Evolutionary conservation across 2,329 filamentous ascomycete species (phyloP).

Genomic region (Cylindrodendrum hubeiense): DNA sequence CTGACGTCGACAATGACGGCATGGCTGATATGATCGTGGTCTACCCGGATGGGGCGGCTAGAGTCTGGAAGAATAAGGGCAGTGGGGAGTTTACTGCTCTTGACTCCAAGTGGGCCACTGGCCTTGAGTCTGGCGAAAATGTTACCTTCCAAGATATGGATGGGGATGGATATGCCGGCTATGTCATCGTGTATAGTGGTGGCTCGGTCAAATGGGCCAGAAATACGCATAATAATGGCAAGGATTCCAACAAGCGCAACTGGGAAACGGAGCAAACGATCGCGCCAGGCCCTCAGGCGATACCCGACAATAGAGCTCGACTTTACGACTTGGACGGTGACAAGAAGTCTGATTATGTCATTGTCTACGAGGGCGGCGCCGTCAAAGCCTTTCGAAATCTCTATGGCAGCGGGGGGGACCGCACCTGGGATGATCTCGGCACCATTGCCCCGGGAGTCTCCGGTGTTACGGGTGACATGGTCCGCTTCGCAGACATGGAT

Average conservation of each 20-base stretch:
- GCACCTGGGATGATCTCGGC: constrained; percentile 17
- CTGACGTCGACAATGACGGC: constrained; percentile 10
- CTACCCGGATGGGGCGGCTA: background rate
- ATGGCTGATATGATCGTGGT: constrained; percentile 8
- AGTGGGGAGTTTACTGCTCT: background rate
- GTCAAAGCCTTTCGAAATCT: constrained; percentile 11
- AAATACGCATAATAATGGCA: constrained; percentile 24
- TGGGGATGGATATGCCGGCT: constrained; percentile 29
- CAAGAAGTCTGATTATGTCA: constrained; percentile 9
- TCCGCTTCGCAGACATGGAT: constrained; percentile 5
- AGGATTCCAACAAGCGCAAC: constrained; percentile 18
- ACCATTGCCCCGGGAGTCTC: constrained; percentile 15
- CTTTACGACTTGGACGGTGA: constrained; percentile 9
- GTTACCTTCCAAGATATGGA: constrained; percentile 21
- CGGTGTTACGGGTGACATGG: background rate
- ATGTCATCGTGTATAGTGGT: constrained; percentile 21
- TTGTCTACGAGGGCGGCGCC: constrained; percentile 15
- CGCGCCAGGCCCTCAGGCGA: background rate
- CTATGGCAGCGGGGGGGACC: background rate
- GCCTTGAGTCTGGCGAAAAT: background rate
- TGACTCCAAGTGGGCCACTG: background rate
- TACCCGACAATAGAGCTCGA: background rate
- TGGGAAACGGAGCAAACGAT: constrained; percentile 14
- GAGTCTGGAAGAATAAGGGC: constrained; percentile 2
- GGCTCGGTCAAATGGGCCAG: constrained; percentile 17